Conservation (phyloP, 352 stramenopile genomes). For the Phytopythium ostracodes region DNA sequence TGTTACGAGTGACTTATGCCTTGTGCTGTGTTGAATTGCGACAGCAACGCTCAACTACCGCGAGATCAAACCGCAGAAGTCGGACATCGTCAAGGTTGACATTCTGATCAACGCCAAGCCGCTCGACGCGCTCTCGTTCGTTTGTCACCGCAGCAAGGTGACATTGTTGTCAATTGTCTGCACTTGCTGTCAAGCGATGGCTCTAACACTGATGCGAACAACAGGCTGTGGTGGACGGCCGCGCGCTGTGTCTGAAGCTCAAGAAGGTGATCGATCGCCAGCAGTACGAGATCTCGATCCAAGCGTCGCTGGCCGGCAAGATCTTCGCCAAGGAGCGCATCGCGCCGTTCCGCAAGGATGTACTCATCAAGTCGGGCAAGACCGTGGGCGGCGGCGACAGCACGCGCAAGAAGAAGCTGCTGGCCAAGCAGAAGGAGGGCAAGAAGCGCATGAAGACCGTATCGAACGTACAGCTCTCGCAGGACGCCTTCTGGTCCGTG, state of each 20-base stretch:
- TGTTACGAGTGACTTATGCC: background rate
- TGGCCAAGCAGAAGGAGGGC: constrained; percentile 99
- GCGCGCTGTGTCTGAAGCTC: constrained; percentile 93
- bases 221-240: constrained; percentile 41
- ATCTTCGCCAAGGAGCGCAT: constrained; percentile 97
- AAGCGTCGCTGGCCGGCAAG: constrained; percentile 94
- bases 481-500: constrained; percentile 98
- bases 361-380: constrained; percentile 95
- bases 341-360: constrained; percentile 94
- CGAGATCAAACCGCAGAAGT: constrained; percentile 86
- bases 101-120: constrained; percentile 94
- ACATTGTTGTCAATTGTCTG: constrained; percentile 18
- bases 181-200: no score
- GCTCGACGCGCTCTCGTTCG: constrained; percentile 96
- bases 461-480: constrained; percentile 94
- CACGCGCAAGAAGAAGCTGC: constrained; percentile 98
- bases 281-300: constrained; percentile 99
- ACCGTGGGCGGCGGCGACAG: constrained; percentile 96
- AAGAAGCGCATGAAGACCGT: constrained; percentile 97
- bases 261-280: constrained; percentile 96
- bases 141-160: constrained; percentile 90
- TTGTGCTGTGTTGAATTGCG: background rate
- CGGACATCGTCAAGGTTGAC: constrained; percentile 95
- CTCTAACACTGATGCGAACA: no score
- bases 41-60: constrained; percentile 92